phyloP scores from a whole-genome alignment of 805 yeast species.

The Pichia manshurica region DNA sequence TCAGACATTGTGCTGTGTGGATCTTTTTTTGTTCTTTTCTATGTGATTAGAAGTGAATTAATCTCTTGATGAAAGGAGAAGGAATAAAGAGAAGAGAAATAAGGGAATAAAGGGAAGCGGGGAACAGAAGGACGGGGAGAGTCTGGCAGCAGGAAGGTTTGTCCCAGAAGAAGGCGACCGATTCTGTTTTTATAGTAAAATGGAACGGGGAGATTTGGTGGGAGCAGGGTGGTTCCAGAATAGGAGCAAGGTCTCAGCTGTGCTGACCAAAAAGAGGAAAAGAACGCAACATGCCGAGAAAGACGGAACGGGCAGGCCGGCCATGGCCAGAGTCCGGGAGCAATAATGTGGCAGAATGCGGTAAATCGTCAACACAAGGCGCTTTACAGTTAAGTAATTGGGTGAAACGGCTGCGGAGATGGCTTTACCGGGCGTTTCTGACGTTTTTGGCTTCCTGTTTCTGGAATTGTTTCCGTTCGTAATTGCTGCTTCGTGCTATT shows the following conservation, averaged over 20 bases:
- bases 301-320: neutral
- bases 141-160: no score
- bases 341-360: neutral
- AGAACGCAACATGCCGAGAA: neutral
- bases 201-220: neutral
- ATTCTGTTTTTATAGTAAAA: neutral
- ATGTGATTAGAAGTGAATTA: neutral
- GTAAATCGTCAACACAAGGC: neutral
- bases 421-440: slow-evolving; percentile 1
- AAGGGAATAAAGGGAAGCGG: neutral
- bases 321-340: no score
- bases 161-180: no score
- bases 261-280: neutral
- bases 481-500: no score
- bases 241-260: no score
- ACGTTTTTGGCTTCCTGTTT: no score
- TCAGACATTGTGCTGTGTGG: slow-evolving; percentile 16
- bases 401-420: neutral
- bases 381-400: neutral
- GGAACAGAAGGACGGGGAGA: neutral
- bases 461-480: no score
- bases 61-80: neutral
- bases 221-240: no score
- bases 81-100: neutral
- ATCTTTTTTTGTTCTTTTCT: neutral